These are phyloP conservation scores for Inonotus obliquus DNA, from an alignment of 1,284 basidiomycete species.

Conservation along the genomic window DNA sequence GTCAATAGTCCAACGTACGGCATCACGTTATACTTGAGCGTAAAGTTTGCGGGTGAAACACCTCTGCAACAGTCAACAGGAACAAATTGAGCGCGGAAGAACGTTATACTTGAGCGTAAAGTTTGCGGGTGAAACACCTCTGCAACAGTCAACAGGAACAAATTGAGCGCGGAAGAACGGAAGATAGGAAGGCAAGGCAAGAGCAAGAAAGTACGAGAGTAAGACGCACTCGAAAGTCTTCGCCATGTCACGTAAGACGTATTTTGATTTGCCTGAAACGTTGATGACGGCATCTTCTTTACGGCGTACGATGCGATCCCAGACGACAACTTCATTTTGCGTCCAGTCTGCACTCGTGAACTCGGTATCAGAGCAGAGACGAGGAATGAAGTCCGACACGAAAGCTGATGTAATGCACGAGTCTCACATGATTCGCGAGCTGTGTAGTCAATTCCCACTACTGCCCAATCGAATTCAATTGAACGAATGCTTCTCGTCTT, in stretches of 20 bases:
- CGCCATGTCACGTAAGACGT: slow-evolving; percentile 75
- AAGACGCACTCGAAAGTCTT: slow-evolving; percentile 70
- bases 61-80: slow-evolving; percentile 36
- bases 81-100: background rate
- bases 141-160: background rate
- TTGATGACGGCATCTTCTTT: slow-evolving; percentile 72
- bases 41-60: slow-evolving; percentile 61
- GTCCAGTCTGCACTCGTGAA: slow-evolving; percentile 71
- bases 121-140: slow-evolving; percentile 41
- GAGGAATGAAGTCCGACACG: too few relatives aligned
- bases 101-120: slow-evolving; percentile 7
- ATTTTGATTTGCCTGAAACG: slow-evolving; percentile 70
- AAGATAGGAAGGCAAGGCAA: too few relatives aligned
- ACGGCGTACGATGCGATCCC: slow-evolving; percentile 85
- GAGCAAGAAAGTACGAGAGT: background rate
- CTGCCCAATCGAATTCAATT: background rate
- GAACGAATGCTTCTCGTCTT: background rate
- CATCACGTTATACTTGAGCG: slow-evolving; percentile 87
- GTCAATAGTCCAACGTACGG: slow-evolving; percentile 79
- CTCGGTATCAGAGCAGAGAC: slow-evolving; percentile 73
- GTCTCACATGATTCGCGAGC: too few relatives aligned
- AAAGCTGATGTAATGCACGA: too few relatives aligned
- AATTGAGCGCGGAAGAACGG: background rate
- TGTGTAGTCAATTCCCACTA: too few relatives aligned
- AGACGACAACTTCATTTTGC: slow-evolving; percentile 81